phyloP scores from a whole-genome alignment of 192 early-diverging fungal genomes.

The Coemansia furcata region DNA sequence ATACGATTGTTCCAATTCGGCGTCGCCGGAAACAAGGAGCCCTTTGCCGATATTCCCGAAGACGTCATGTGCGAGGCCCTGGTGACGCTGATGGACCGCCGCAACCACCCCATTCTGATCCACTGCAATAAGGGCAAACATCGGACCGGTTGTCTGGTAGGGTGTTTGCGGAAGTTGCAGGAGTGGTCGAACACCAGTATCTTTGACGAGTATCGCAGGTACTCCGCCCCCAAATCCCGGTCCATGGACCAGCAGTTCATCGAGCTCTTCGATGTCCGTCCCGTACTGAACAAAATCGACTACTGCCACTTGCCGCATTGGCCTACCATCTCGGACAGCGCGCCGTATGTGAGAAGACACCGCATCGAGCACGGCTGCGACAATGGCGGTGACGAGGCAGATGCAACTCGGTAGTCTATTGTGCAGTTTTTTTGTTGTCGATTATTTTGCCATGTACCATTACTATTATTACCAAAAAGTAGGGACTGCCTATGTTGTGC shows the following conservation, averaged over 20 bases:
- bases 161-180: conserved; percentile 90
- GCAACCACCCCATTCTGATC: conserved; percentile 84
- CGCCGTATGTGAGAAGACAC: not conserved
- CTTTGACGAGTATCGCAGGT: conserved; percentile 96
- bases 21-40: conserved; percentile 88
- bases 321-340: conserved; percentile 54
- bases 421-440: not conserved
- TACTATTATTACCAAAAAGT: not conserved
- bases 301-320: conserved; percentile 60
- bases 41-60: conserved; percentile 53
- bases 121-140: conserved; percentile 99
- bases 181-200: conserved; percentile 95
- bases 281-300: conserved; percentile 67
- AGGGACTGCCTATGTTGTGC: not conserved
- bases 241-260: conserved; percentile 88
- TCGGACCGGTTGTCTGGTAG: conserved; percentile 94
- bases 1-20: conserved; percentile 85
- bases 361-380: not conserved
- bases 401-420: not conserved
- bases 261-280: conserved; percentile 70
- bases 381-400: not conserved
- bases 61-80: conserved; percentile 41
- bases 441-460: not conserved
- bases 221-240: conserved; percentile 79
- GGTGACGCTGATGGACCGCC: conserved; percentile 48